Conservation (phyloP, 139 green algal genomes). For the Chlorella sorokiniana region DNA sequence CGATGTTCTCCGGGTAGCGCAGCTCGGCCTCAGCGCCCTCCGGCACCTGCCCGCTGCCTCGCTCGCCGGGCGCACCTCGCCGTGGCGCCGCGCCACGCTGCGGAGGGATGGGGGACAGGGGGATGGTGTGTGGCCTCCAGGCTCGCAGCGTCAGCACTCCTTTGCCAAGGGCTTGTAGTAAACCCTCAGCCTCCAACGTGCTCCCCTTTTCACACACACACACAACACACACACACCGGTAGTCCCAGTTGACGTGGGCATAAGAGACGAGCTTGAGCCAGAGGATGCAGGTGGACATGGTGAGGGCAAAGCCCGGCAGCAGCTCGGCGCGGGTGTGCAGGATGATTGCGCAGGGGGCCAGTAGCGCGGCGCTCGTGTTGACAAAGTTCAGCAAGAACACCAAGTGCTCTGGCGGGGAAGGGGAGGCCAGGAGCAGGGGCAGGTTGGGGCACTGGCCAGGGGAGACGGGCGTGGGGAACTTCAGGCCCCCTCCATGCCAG, state of each 20-base stretch:
- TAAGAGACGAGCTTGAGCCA: slow-evolving; percentile 86
- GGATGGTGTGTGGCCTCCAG: too few relatives aligned
- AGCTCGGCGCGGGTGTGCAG: slow-evolving; percentile 49
- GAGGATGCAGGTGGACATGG: slow-evolving; percentile 54
- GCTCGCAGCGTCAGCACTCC: background rate
- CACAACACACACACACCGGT: slow-evolving; percentile 43
- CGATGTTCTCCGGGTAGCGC: slow-evolving; percentile 83
- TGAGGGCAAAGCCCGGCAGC: slow-evolving; percentile 63
- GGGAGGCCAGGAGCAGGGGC: background rate
- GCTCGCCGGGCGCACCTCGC: slow-evolving; percentile 60
- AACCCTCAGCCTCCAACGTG: too few relatives aligned
- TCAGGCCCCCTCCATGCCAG: too few relatives aligned
- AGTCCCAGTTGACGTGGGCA: slow-evolving; percentile 76
- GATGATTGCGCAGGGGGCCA: slow-evolving; percentile 60
- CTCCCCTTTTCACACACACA: too few relatives aligned
- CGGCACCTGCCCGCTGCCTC: slow-evolving; percentile 36
- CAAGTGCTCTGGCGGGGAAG: slow-evolving; percentile 48
- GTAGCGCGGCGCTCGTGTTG: slow-evolving; percentile 53
- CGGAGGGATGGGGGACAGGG: background rate
- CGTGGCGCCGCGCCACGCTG: slow-evolving; percentile 29
- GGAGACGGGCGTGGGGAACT: too few relatives aligned
- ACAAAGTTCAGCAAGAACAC: slow-evolving; percentile 51
- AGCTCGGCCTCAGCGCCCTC: slow-evolving; percentile 23
- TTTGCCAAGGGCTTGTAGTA: too few relatives aligned
- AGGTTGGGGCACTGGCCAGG: too few relatives aligned